These are phyloP conservation scores for Blakeslea trispora DNA, from an alignment of 371 early-diverging fungal genomes.

Conservation along the genomic window DNA sequence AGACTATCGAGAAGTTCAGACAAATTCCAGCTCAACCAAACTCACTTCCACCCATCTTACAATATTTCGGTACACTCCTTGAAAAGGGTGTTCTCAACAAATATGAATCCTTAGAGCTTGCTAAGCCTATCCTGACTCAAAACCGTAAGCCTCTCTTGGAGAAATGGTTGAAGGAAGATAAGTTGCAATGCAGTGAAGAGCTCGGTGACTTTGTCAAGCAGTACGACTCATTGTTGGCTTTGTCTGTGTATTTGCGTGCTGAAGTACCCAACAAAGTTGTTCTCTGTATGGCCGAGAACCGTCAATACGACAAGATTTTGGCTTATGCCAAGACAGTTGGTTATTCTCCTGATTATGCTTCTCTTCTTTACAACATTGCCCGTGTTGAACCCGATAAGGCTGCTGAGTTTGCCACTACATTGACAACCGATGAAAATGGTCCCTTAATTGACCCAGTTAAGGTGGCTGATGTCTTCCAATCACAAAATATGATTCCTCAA, in stretches of 20 bases:
- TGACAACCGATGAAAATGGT: constrained; percentile 84
- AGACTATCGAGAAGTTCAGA: constrained; percentile 95
- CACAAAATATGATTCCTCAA: constrained; percentile 94
- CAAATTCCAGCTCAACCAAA: constrained; percentile 78
- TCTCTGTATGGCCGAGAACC: constrained; percentile 94
- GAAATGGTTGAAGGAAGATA: constrained; percentile 98
- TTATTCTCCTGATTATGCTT: constrained; percentile 90
- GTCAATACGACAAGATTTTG: constrained; percentile 94
- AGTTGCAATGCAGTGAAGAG: constrained; percentile 96
- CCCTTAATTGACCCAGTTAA: constrained; percentile 84
- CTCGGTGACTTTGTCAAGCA: constrained; percentile 96
- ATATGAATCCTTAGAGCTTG: constrained; percentile 92
- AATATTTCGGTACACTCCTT: constrained; percentile 96
- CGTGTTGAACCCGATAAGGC: constrained; percentile 93
- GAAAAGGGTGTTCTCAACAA: constrained; percentile 95
- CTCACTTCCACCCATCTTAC: constrained; percentile 90
- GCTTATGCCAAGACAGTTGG: constrained; percentile 94
- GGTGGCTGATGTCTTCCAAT: constrained; percentile 90
- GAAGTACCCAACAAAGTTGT: constrained; percentile 92
- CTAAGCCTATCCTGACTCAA: constrained; percentile 89
- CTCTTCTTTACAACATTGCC: constrained; percentile 87
- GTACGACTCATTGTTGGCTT: constrained; percentile 86
- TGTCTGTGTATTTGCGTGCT: constrained; percentile 94
- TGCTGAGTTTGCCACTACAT: constrained; percentile 86
- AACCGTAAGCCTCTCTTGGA: constrained; percentile 93